Conservation (phyloP, 352 stramenopile species). For the Phytophthora cactorum region DNA sequence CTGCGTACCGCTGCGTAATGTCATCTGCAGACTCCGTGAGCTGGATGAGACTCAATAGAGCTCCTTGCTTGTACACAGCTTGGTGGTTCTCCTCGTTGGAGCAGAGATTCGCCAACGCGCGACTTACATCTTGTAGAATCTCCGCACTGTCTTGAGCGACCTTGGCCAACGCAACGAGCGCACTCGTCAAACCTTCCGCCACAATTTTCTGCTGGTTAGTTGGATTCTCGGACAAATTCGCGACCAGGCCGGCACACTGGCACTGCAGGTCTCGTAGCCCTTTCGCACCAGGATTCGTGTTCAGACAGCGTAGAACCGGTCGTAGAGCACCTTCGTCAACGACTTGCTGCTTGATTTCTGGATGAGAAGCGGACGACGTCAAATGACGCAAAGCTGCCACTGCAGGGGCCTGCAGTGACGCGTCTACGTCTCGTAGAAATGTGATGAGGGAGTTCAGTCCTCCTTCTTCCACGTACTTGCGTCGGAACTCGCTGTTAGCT, state of each 20-base stretch:
- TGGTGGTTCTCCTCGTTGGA: constrained; percentile 96
- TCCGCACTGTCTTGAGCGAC: constrained; percentile 82
- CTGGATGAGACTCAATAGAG: constrained; percentile 88
- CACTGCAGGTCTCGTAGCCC: constrained; percentile 92
- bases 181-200: constrained; percentile 86
- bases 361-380: constrained; percentile 59
- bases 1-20: constrained; percentile 94
- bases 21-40: constrained; percentile 91
- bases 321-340: constrained; percentile 83
- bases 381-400: constrained; percentile 93
- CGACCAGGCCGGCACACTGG: constrained; percentile 93
- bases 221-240: constrained; percentile 94
- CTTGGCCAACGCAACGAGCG: constrained; percentile 80
- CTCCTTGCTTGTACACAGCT: constrained; percentile 93
- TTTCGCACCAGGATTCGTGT: constrained; percentile 54
- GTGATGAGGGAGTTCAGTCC: constrained; percentile 87
- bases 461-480: constrained; percentile 90
- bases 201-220: constrained; percentile 93
- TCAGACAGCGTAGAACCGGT: constrained; percentile 90
- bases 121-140: constrained; percentile 94
- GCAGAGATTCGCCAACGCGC: constrained; percentile 93
- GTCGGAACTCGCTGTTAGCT: constrained; percentile 89
- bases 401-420: constrained; percentile 88
- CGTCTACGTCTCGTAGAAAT: constrained; percentile 89
- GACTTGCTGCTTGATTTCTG: constrained; percentile 89